Conservation (phyloP, 2,329 filamentous ascomycete species). For the Aspergillus fijiensis region DNA sequence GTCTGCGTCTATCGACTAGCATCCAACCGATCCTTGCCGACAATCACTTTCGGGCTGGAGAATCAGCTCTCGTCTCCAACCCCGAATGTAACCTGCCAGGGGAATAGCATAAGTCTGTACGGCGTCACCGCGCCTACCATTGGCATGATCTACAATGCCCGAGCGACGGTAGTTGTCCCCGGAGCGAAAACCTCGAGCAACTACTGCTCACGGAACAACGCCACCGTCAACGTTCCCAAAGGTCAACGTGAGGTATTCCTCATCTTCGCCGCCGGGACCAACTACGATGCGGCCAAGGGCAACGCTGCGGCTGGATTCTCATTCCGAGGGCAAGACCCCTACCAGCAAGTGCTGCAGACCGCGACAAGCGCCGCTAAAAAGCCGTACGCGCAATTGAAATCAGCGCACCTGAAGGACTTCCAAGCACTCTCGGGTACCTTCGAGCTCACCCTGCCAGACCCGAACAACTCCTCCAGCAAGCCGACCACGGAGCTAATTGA, state of each 20-base stretch:
- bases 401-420: constrained; percentile 20
- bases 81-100: constrained; percentile 34
- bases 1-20: constrained; percentile 42
- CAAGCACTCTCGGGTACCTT: constrained; percentile 14
- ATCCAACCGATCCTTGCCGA: constrained; percentile 38
- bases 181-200: constrained; percentile 27
- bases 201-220: background rate
- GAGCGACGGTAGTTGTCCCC: constrained; percentile 32
- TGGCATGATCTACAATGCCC: constrained; percentile 24
- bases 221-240: background rate
- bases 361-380: constrained; percentile 6
- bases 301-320: constrained; percentile 46
- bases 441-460: constrained; percentile 45
- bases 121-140: constrained; percentile 41
- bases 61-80: constrained; percentile 39
- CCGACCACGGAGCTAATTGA: constrained; percentile 33
- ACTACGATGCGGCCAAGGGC: constrained; percentile 54
- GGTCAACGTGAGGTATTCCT: constrained; percentile 26
- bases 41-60: constrained; percentile 43
- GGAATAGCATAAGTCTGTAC: constrained; percentile 31
- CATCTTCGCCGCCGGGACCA: constrained; percentile 44
- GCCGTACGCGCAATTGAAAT: constrained; percentile 14
- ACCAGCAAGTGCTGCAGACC: constrained; percentile 35
- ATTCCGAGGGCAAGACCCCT: constrained; percentile 52
- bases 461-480: constrained; percentile 15